phyloP scores from a whole-genome alignment of 305 asterid genomes.

The Petunia hybrid region DNA sequence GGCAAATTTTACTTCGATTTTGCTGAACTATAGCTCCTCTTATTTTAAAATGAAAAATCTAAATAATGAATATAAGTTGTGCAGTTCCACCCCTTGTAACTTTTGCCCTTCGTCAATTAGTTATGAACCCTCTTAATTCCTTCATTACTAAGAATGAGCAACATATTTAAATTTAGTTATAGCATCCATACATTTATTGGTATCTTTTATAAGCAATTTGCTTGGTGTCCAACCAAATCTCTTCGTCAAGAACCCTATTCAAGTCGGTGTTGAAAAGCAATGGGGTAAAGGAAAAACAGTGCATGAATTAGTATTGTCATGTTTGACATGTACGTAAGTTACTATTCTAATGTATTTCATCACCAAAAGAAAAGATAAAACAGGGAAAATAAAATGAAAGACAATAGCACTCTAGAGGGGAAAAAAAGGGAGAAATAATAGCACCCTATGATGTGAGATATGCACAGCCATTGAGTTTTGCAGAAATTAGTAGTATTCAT shows the following conservation, averaged over 20 bases:
- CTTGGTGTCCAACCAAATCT: background rate
- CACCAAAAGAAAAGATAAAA: background rate
- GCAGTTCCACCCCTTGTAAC: background rate
- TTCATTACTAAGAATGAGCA: background rate
- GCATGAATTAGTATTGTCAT: background rate
- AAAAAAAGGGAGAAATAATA: background rate
- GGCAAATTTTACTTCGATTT: background rate
- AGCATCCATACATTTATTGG: background rate
- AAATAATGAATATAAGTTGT: no score
- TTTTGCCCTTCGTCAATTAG: background rate
- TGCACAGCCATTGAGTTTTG: background rate
- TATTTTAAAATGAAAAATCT: background rate
- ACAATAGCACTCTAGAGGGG: background rate
- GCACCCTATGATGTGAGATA: background rate
- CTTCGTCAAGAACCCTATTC: background rate
- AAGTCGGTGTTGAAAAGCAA: background rate
- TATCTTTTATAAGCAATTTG: background rate
- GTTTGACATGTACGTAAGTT: background rate
- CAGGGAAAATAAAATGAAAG: background rate
- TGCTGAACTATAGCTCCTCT: background rate
- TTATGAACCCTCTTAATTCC: background rate
- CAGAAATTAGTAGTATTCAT: background rate
- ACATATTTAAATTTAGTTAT: background rate
- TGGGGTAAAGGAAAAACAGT: background rate
- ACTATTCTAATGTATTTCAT: background rate